Evolutionary conservation across 2,329 filamentous ascomycete species (phyloP), one percentile per base, ranked within the genome.

Genomic region (Fusarium metavorans): DNA sequence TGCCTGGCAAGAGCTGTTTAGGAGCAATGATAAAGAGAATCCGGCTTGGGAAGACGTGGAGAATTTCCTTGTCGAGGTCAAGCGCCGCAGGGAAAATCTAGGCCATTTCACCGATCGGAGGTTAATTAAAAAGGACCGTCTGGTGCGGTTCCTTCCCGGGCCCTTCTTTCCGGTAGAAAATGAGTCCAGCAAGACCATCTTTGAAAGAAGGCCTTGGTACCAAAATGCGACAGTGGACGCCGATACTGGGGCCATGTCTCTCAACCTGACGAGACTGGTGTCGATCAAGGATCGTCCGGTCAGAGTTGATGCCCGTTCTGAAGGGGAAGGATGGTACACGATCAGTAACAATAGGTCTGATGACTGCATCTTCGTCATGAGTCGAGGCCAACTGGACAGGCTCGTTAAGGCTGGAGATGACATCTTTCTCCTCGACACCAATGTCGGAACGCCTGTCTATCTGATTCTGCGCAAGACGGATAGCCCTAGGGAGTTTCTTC

Each of bases 21-120:
- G 11, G 0, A 23, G 41, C 11, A 1, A 23, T 23, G 0, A 0
- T 2, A 2, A 23, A 23, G n/a, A 23, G 11, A 14, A 43, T 43
- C 6, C 11, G 3, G 4, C 6, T 11, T 20, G 11, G 39, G 20
- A 13, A 43, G 4, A 14, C 0, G n/a, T 23, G 39, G n/a, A 6
- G 2, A 3, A 11, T 41, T n/a, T 4, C 8, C 37, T 39, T 18
- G 18, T n/a, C 18, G 16, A 39, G 4, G 18, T 10, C 7, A 39
- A n/a, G 16, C 18, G 37, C 16, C 9, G 30, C 30, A 32, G 30
- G 8, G 8, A 9, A 32, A 32, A 10, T 27, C 3, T 6, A 27
- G 25, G 25, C 25, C 25, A n/a, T n/a, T n/a, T n/a, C n/a, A 27
- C 25, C 25, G 1, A 4, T 27, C 25, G 25, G 25, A 4, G 25